Conservation (phyloP, 768 basidiomycete species). For the Termitomyces eurrhizus region DNA sequence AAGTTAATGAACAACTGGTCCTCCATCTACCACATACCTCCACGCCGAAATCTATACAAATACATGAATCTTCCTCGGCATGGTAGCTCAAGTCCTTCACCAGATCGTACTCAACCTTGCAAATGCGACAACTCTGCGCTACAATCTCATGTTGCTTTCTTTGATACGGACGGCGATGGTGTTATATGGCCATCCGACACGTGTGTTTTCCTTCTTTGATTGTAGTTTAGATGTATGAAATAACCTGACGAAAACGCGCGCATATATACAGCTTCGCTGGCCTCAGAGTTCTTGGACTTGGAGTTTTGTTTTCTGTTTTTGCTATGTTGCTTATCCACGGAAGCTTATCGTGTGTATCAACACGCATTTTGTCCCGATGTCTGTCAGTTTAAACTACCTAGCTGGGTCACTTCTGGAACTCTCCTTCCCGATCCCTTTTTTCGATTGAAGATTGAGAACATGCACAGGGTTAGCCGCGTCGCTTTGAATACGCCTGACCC, state of each 20-base stretch:
- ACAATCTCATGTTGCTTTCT: constrained; percentile 41
- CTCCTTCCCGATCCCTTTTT: constrained; percentile 41
- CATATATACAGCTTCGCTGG: constrained; percentile 19
- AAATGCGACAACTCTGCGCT: constrained; percentile 31
- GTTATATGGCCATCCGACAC: constrained; percentile 44
- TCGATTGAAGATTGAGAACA: constrained; percentile 34
- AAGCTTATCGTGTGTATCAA: constrained; percentile 34
- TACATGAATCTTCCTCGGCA: constrained; percentile 7
- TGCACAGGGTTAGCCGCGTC: constrained; percentile 30
- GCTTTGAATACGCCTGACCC: background rate
- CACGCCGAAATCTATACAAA: constrained; percentile 3
- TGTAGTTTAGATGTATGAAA: background rate
- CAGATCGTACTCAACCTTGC: constrained; percentile 8
- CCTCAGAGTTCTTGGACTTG: constrained; percentile 35
- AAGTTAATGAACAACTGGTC: constrained; percentile 7
- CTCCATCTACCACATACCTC: constrained; percentile 15
- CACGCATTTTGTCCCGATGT: background rate
- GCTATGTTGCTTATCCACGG: constrained; percentile 34
- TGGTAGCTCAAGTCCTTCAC: constrained; percentile 15
- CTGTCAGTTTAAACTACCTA: constrained; percentile 9
- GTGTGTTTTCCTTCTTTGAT: constrained; percentile 21
- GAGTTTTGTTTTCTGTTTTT: constrained; percentile 30
- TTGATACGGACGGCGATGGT: constrained; percentile 41
- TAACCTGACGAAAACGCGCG: background rate
- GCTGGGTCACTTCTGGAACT: constrained; percentile 31